Conservation (phyloP, 441 rosid species). For the Adansonia rubrostipa region DNA sequence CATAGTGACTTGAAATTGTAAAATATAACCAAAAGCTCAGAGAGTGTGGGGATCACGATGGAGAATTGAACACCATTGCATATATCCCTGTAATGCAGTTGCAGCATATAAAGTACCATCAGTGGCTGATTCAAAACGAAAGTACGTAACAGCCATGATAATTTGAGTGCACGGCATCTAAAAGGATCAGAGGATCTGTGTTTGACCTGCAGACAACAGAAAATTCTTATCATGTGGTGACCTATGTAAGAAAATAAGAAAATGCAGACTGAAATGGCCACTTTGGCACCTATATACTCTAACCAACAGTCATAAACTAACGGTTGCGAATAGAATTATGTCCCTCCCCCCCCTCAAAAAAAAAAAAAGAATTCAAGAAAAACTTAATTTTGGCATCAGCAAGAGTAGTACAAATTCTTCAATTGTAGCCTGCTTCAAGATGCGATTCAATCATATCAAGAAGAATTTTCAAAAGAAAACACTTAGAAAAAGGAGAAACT, state of each 20-base stretch:
- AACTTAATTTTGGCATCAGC: neutral
- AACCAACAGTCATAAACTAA: neutral
- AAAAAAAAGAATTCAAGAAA: neutral
- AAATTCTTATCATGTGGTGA: neutral
- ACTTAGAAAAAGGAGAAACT: neutral
- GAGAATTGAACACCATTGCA: conserved; percentile 52
- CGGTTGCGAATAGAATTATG: neutral
- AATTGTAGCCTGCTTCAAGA: too few relatives aligned
- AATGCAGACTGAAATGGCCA: neutral
- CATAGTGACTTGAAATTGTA: conserved; percentile 44
- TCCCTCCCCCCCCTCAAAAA: too few relatives aligned
- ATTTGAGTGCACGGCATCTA: conserved; percentile 51
- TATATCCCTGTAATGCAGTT: conserved; percentile 44
- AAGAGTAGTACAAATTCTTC: neutral
- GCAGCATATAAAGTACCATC: conserved; percentile 44
- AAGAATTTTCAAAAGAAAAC: neutral
- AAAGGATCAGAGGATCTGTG: conserved; percentile 40
- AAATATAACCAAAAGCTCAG: conserved; percentile 49
- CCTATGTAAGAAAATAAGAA: neutral
- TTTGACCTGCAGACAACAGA: conserved; percentile 37
- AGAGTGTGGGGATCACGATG: conserved; percentile 50
- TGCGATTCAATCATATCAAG: neutral
- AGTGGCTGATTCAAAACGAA: conserved; percentile 46
- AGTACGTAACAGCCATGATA: conserved; percentile 41
- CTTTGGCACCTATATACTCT: neutral